Percentiles rank a stretch among this genome's conserved stretches.
Conservation (phyloP, 2,329 filamentous ascomycete species). For the Colletotrichum theobromicola region DNA sequence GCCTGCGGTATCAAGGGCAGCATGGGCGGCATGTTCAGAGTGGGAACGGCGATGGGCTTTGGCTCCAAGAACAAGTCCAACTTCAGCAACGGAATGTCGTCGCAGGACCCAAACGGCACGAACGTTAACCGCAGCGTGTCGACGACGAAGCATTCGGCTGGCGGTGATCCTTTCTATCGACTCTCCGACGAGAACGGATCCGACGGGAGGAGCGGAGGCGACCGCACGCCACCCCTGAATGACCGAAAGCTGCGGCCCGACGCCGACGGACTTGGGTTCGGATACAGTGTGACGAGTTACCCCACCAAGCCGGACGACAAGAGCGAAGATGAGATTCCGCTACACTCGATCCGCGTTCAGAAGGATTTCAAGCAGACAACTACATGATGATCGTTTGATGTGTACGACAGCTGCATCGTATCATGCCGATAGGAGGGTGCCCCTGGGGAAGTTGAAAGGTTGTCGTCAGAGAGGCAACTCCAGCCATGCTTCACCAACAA, state of each 20-base stretch:
- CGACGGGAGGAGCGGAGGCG: conserved; percentile 18
- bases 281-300: conserved; percentile 35
- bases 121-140: background rate
- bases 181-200: conserved; percentile 36
- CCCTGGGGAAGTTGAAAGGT: background rate
- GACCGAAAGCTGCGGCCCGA: conserved; percentile 36
- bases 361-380: conserved; percentile 37
- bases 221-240: background rate
- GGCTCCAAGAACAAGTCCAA: conserved; percentile 27
- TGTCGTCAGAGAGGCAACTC: background rate
- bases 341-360: conserved; percentile 43
- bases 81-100: conserved; percentile 20
- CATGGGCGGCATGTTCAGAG: conserved; percentile 33
- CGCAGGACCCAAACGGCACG: conserved; percentile 4
- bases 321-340: conserved; percentile 40
- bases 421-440: background rate
- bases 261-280: conserved; percentile 27
- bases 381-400: background rate
- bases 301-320: conserved; percentile 29
- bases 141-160: background rate
- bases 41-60: conserved; percentile 23
- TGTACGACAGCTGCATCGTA: background rate
- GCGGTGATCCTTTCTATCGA: conserved; percentile 33
- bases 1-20: conserved; percentile 44
- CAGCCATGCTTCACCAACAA: background rate